Evolutionary conservation across 441 rosid species (phyloP), one percentile per base, ranked within the genome.

Genomic region (Jatropha multifida): DNA sequence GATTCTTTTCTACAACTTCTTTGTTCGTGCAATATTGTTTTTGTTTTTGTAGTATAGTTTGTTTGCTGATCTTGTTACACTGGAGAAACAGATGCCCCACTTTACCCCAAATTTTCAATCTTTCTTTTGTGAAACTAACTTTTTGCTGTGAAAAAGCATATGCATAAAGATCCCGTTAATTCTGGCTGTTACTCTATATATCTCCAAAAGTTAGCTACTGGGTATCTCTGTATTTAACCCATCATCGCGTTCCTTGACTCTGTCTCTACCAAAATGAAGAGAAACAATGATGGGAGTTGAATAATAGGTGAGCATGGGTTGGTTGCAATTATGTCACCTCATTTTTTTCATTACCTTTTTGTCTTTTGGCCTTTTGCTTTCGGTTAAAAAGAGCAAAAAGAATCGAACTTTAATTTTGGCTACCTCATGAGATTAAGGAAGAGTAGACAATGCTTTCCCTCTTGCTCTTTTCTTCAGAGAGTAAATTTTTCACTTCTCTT

Each of bases 391-490:
- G 85, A 61, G 81, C 54, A 59, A 63, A 68, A 76, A 71, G 64
- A 63, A 67, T 63, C 51, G 67, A 77, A 61, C 76, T 82, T 83
- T 82, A 77, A 26, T 81, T 79, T 83, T 85, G 81, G 81, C 27
- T 74, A 64, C 81, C 76, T 79, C 78, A 86, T 88, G 94, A 85
- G 83, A 83, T 77, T 88, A 40, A 81, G 85, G 76, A 84, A 85
- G 86, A 82, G 73, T 72, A 76, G 90, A 52, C 89, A 82, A 79
- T 87, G 85, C 82, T 85, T 85, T 72, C 88, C 89, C 76, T 84
- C 90, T 75, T 86, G 90, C 77, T 86, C 88, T 81, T 86, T 88
- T 80, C 90, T 79, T 73, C 81, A 69, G 81, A 81, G 87, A 83
- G 91, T 89, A 85, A 85, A 63, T 58, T 68, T 71, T 55, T 63